A percentile compares a stretch with the other conserved stretches of the same genome.
These are phyloP conservation scores for Leishmania tarentolae DNA, from an alignment of 208 protist species.

Conservation along the genomic window DNA sequence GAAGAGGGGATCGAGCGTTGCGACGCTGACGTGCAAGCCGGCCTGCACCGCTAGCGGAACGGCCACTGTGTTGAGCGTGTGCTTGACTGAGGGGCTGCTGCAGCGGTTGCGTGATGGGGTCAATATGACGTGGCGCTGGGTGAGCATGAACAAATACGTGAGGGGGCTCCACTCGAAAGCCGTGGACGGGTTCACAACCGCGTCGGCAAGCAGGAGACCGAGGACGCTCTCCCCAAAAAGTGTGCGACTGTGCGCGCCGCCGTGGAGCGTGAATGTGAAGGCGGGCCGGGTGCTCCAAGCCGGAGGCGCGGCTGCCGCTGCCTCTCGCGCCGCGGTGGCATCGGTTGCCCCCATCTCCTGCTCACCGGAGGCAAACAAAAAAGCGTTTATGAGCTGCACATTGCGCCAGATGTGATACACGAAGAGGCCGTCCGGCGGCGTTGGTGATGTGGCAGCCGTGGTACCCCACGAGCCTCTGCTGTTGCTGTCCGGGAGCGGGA, in stretches of 20 bases:
- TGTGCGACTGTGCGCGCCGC: constrained; percentile 82
- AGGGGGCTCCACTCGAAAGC: constrained; percentile 91
- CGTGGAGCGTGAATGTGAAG: constrained; percentile 47
- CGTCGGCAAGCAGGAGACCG: constrained; percentile 91
- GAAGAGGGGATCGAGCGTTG: constrained; percentile 96
- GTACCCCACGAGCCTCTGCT: not conserved
- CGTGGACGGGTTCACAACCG: constrained; percentile 95
- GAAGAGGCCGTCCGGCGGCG: constrained; percentile 98
- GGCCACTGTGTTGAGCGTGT: constrained; percentile 76
- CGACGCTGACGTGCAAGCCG: constrained; percentile 96
- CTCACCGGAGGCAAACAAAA: constrained; percentile 45
- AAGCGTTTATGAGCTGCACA: constrained; percentile 95
- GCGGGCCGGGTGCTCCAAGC: constrained; percentile 24
- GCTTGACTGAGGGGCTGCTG: constrained; percentile 40
- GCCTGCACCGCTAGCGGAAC: constrained; percentile 89
- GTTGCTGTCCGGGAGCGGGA: constrained; percentile 14
- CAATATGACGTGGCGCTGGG: constrained; percentile 95
- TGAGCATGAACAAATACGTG: constrained; percentile 98
- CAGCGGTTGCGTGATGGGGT: constrained; percentile 95
- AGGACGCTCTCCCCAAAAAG: constrained; percentile 86
- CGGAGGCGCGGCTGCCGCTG: not conserved
- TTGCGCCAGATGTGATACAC: constrained; percentile 98
- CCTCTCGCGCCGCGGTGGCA: not conserved
- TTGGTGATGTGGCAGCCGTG: not conserved
- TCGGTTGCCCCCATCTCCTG: not conserved